Evolutionary conservation across 176 grass and related monocot genomes (phyloP).

Genomic region (Eleusine coracana): DNA sequence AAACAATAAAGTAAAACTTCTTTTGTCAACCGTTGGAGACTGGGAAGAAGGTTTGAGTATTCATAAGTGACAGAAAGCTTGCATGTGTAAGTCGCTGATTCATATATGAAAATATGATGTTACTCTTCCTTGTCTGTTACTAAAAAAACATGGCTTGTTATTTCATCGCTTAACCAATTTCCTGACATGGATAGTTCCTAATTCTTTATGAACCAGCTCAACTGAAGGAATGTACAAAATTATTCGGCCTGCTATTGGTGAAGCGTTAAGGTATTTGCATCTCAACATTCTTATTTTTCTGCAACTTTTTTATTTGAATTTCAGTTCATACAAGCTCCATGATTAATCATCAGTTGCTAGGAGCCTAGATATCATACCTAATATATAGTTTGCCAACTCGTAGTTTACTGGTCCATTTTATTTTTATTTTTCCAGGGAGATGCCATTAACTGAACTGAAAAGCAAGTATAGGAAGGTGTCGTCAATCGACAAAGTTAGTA

Average conservation of each 20-base stretch:
- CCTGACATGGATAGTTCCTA: constrained; percentile 2
- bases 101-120: neutral
- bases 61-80: neutral
- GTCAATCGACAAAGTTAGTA: constrained; percentile 76
- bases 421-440: constrained; percentile 73
- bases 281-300: constrained; percentile 26
- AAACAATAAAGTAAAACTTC: constrained; percentile 8
- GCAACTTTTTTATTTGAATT: neutral
- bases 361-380: constrained; percentile 18
- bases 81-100: neutral
- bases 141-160: constrained; percentile 1
- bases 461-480: constrained; percentile 92
- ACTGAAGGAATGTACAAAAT: constrained; percentile 78
- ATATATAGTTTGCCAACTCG: neutral
- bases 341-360: constrained; percentile 35
- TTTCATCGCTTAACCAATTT: neutral
- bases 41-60: constrained; percentile 8
- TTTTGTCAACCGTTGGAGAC: constrained; percentile 14
- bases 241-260: constrained; percentile 80
- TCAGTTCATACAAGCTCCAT: constrained; percentile 39
- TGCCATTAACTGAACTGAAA: constrained; percentile 78
- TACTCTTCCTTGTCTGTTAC: constrained; percentile 11
- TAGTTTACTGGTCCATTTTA: constrained; percentile 30
- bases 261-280: constrained; percentile 83
- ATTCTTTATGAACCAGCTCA: constrained; percentile 60